Conservation (phyloP, 169 alveolate species). For the Pseudocohnilembus persalinus region DNA sequence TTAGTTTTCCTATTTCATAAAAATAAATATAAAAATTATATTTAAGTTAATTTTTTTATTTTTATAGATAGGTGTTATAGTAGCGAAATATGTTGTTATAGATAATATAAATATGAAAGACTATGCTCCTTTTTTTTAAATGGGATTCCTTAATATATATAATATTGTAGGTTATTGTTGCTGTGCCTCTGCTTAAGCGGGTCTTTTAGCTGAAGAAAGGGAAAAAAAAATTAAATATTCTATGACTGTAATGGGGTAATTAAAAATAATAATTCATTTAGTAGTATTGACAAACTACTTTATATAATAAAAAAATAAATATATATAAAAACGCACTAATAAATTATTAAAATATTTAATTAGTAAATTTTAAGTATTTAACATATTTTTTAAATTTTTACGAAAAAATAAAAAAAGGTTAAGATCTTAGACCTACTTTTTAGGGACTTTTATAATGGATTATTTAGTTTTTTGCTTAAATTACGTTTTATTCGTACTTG, state of each 20-base stretch:
- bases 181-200: conserved; percentile 16
- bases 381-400: too few relatives aligned
- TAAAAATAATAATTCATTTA: background rate
- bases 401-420: background rate
- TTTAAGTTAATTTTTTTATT: too few relatives aligned
- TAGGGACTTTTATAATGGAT: background rate
- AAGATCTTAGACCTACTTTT: background rate
- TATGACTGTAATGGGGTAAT: conserved; percentile 48
- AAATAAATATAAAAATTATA: too few relatives aligned
- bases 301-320: too few relatives aligned
- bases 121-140: background rate
- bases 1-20: too few relatives aligned
- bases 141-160: conserved; percentile 7
- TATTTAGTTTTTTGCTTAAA: background rate
- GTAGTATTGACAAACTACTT: too few relatives aligned
- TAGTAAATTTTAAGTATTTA: too few relatives aligned
- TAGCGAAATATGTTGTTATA: background rate
- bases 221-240: conserved; percentile 46
- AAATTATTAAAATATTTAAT: too few relatives aligned
- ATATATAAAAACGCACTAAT: too few relatives aligned
- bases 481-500: background rate
- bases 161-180: conserved; percentile 33
- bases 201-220: conserved; percentile 45
- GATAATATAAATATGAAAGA: background rate
- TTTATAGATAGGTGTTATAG: conserved; percentile 3